Conservation (phyloP, 345 rosid genomes). For the Boechera stricta region DNA sequence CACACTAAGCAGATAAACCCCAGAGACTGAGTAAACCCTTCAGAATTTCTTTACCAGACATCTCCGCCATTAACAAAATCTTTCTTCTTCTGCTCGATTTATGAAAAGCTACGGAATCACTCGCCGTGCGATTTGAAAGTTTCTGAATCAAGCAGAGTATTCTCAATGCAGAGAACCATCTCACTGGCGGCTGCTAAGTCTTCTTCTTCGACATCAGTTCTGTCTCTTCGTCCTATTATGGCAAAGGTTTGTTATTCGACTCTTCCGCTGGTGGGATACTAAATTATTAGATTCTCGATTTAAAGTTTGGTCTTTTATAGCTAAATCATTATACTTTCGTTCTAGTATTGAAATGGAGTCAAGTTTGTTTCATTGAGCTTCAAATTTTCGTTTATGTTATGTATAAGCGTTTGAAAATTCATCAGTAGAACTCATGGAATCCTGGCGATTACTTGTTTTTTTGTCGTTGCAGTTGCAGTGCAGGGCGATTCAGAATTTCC, state of each 20-base stretch:
- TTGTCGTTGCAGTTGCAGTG: slow-evolving; percentile 49
- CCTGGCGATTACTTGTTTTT: slow-evolving; percentile 21
- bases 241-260: slow-evolving; percentile 54
- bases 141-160: slow-evolving; percentile 18
- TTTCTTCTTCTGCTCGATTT: slow-evolving; percentile 28
- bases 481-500: slow-evolving; percentile 44
- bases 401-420: not conserved
- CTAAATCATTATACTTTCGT: slow-evolving; percentile 7
- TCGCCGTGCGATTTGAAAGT: slow-evolving; percentile 32
- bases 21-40: slow-evolving; percentile 45
- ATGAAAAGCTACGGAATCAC: slow-evolving; percentile 23
- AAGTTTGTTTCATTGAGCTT: slow-evolving; percentile 7
- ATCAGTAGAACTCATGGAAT: slow-evolving; percentile 15
- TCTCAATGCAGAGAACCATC: slow-evolving; percentile 47
- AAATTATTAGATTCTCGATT: not conserved
- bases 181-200: slow-evolving; percentile 34
- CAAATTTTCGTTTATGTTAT: not conserved
- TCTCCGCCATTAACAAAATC: slow-evolving; percentile 32
- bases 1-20: slow-evolving; percentile 38
- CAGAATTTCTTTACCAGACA: slow-evolving; percentile 13
- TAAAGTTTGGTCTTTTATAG: not conserved
- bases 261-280: not conserved
- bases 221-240: slow-evolving; percentile 50
- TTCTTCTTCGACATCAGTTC: slow-evolving; percentile 45
- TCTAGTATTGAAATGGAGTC: not conserved